Base-by-base conservation (phyloP, 202 grass and related monocot genomes). In the Schoenoplectus triqueter region DNA sequence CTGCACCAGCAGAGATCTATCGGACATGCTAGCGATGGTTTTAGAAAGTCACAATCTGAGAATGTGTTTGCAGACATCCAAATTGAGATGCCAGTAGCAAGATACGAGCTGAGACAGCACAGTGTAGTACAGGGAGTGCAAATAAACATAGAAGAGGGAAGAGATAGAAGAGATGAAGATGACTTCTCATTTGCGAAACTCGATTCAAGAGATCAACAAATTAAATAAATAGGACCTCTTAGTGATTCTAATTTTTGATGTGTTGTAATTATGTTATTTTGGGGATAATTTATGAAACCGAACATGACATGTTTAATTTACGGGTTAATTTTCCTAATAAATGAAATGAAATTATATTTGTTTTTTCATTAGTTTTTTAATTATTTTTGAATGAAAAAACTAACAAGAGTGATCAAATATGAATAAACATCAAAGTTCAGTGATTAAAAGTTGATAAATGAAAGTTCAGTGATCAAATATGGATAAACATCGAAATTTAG, bases 111-210 rank as follows among this genome's bases (percentile, higher is more conserved):
- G 61, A 91, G 74, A 80, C 85, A 79, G 5, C 83, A 85, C 6
- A 8, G 60, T 14, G 64, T 7, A 45, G 44, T 3, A 0, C 9
- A 6, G 2, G 89, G 90, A 84, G 84, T 89, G 76, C 65, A 52
- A 8, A 79, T 83, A 51, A 59, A 59, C 9, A n/a, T 77, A 3
- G 20, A 77, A 59, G 51, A 57, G 5, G 19, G 40, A n/a, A 11
- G 21, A 1, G 15, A 67, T 49, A 6, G 72, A 31, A 75, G 48
- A 17, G 86, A 62, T 83, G 65, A 83, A 45, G 70, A 83, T 31
- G 88, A 88, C 73, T 96, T 96, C 84, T 87, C 91, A 8, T 96
- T 93, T 61, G 80, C n/a, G 3, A 89, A 79, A 52, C 61, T 60
- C 55, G 45, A 20, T 80, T 68, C 82, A 71, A 63, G 52, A 18